phyloP scores from a whole-genome alignment of 768 basidiomycete genomes.

The Gloeopeniophorella convolvens region DNA sequence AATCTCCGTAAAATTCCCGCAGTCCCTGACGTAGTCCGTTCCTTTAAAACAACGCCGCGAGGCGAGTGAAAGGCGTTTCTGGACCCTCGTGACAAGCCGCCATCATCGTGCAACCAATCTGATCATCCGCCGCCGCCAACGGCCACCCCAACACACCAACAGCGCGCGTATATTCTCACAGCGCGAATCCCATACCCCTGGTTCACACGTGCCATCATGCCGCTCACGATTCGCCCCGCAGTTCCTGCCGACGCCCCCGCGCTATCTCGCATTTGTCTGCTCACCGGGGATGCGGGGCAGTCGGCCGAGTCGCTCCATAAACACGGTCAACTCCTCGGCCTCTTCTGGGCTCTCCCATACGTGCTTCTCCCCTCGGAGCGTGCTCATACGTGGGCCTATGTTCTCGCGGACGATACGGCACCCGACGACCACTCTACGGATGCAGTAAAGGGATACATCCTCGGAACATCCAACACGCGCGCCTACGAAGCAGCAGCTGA shows the following conservation, averaged over 20 bases:
- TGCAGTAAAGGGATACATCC: conserved; percentile 63
- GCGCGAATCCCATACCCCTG: no score
- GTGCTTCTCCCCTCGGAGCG: conserved; percentile 42
- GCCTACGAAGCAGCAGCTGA: conserved; percentile 50
- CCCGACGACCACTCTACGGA: conserved; percentile 27
- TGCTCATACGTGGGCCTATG: conserved; percentile 62
- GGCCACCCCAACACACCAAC: no score
- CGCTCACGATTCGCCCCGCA: conserved; percentile 45
- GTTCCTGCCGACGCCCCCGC: conserved; percentile 46
- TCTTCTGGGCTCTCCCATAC: conserved; percentile 73
- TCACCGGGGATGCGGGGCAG: conserved; percentile 65
- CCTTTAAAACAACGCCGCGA: no score
- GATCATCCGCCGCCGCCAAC: no score
- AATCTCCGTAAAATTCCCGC: conserved; percentile 10
- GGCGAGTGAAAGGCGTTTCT: background rate
- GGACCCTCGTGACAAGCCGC: background rate
- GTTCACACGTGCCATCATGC: conserved; percentile 5
- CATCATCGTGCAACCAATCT: no score
- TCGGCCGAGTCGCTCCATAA: conserved; percentile 60
- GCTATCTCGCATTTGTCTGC: conserved; percentile 65
- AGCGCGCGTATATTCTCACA: no score
- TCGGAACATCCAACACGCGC: conserved; percentile 63
- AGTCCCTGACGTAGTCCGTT: background rate
- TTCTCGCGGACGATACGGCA: conserved; percentile 47
- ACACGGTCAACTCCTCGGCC: conserved; percentile 57